Evolutionary conservation across 1,284 basidiomycete genomes (phyloP), one percentile per base, ranked within the genome.

Genomic region (Fomitopsis betulina): DNA sequence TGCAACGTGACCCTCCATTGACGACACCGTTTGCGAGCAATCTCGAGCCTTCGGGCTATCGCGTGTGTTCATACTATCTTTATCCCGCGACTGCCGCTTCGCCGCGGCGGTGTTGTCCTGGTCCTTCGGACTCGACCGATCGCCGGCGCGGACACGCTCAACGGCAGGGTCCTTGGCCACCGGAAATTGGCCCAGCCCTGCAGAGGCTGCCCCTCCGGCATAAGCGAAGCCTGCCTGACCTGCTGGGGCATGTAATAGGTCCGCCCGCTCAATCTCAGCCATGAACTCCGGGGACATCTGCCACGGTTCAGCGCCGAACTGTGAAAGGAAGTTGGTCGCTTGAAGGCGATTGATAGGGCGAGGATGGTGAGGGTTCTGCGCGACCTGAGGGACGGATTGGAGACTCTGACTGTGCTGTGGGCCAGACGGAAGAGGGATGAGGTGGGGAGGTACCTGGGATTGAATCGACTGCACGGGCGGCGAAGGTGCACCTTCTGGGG

Each of bases 251-350:
- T 68, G 73, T 63, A 68, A 80, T 75, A 60, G 76, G 60, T 79
- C 75, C 12, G 83, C 83, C 37, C 81, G 78, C 67, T 88, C 86
- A 62, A 89, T 85, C 61, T 88, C 85, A 27, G 83, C 84, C 70
- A 87, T 75, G 30, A 89, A 75, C 63, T 89, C 84, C 38, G 83
- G 81, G 0, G 86, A 86, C 77, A 88, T 80, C 57, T 85, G 78
- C 79, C 82, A 87, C 49, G 77, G 77, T 53, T 85, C 83, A 23
- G 82, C 82, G 62, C 79, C 65, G 67, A 79, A 77, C 65, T 81
- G 73, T 40, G 74, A 70, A 17, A 86, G 76, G 68, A 86, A 85
- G 38, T 78, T 78, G 3, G 82, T 79, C 0, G 79, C 75, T 2
- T 75, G 72, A 9, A 75, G 75, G 52, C 82, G 82, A 66, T 79